Conservation (phyloP, 257 asterid species). For the Solanum peruvianum region DNA sequence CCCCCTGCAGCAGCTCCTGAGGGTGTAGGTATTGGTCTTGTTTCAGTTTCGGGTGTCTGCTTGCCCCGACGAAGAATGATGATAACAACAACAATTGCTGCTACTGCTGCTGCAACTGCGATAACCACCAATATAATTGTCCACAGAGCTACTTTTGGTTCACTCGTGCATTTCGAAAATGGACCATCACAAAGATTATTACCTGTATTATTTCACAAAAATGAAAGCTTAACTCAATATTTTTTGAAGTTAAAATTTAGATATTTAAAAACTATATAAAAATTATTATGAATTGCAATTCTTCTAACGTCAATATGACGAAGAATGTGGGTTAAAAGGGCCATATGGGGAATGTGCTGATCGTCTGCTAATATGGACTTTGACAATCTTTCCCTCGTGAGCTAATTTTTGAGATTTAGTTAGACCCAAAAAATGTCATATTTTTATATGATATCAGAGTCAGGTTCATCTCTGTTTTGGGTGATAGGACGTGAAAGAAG, state of each 20-base stretch:
- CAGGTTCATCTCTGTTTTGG: background rate
- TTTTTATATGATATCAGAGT: background rate
- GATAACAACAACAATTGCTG: conserved; percentile 36
- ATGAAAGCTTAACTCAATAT: background rate
- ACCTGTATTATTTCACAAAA: conserved; percentile 21
- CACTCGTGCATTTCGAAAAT: conserved; percentile 24
- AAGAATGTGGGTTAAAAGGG: background rate
- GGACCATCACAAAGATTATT: conserved; percentile 59
- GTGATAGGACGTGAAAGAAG: background rate
- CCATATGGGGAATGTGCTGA: background rate
- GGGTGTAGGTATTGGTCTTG: background rate
- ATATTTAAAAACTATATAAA: background rate
- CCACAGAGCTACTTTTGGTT: conserved; percentile 15
- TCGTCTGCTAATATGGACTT: background rate
- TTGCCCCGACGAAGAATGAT: conserved; percentile 41
- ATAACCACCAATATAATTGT: conserved; percentile 21
- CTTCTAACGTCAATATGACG: background rate
- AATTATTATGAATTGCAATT: background rate
- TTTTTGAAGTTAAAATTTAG: background rate
- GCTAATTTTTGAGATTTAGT: too few species aligned
- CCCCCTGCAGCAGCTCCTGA: background rate
- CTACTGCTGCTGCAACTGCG: conserved; percentile 24
- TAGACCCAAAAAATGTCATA: too few species aligned
- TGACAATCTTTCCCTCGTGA: background rate
- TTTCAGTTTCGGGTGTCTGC: conserved; percentile 1